Base-by-base conservation (phyloP, 2,329 filamentous ascomycete genomes). In the Didymella arachidicola region DNA sequence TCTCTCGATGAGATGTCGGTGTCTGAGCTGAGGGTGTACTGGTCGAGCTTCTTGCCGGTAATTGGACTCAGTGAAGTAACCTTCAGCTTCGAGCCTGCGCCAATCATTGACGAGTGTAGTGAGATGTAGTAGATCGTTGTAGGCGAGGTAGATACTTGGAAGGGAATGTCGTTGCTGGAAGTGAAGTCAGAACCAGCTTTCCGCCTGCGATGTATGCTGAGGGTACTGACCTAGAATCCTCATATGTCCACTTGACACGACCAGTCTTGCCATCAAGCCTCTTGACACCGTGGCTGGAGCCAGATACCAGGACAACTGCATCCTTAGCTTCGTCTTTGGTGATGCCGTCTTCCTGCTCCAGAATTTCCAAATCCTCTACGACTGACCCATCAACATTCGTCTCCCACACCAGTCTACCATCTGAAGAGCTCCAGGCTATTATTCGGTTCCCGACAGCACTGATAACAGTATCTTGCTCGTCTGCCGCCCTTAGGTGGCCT, bases 341-440 rank as follows among this genome's bases (percentile, higher is more conserved):
- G 63, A 83, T 79, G 60, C 80, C 81, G 72, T 88, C 89, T 25
- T 86, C 86, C 72, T 91, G 80, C 78, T 90, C 89, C 75, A 94
- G 81, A 34, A 94, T 86, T 80, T 95, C 93, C 54, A 97, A 77
- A 74, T 92, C 91, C 71, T 84, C 85, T 18, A 89, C 82, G 19
- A 84, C 68, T 18, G 71, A 78, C 43, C 77, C 89, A 7, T 76
- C 73, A 57, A 92, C 87, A 46, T 82, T 80, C 41, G 83, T 83
- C 57, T 87, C 86, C 92, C 95, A 99, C 36, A 87, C 82, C 63
- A 91, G 85, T 69, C 90, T 87, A 27, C 95, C 95, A 68, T 89
- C 91, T 47, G 89, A 82, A 34, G 92, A 92, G 78, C 92, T 89
- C 93, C 93, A 98, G 14, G 90, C 86, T 53, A 89, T 86, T 27